phyloP scores from a whole-genome alignment of 345 rosid genomes.

The Trapa bicornis region DNA sequence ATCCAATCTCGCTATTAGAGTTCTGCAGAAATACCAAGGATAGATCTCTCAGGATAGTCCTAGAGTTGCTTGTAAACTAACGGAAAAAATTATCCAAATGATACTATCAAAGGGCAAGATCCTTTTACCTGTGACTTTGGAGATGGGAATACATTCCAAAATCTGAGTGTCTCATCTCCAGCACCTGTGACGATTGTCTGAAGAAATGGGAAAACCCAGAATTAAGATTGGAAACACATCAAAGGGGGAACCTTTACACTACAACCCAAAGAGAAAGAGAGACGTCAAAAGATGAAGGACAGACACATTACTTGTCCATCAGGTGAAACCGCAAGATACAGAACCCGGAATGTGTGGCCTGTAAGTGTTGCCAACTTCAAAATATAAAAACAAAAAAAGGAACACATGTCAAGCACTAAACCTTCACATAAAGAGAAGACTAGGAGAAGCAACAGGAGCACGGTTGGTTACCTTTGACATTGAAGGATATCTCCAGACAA shows the following conservation, averaged over 20 bases:
- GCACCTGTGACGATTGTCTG: constrained; percentile 99
- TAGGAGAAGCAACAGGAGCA: background rate
- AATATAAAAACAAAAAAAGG: background rate
- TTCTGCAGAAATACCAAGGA: constrained; percentile 27
- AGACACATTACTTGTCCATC: constrained; percentile 79
- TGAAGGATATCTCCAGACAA: constrained; percentile 94
- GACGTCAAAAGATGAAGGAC: background rate
- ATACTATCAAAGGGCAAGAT: background rate
- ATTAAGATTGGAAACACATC: background rate
- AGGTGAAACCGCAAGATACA: constrained; percentile 97
- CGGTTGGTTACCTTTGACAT: constrained; percentile 76
- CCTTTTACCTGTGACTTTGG: constrained; percentile 74
- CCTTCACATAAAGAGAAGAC: background rate
- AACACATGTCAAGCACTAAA: background rate
- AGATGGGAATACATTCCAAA: constrained; percentile 97
- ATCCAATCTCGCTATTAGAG: constrained; percentile 66
- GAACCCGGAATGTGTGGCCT: constrained; percentile 86
- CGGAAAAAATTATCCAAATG: background rate
- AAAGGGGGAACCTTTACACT: background rate
- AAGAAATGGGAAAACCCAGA: constrained; percentile 5
- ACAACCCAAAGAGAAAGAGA: background rate
- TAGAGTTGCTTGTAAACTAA: background rate
- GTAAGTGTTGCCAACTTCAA: constrained; percentile 93
- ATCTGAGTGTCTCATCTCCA: constrained; percentile 92
- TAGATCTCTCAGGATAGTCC: background rate